Conservation (phyloP, 768 basidiomycete species). For the Boletus sp. region DNA sequence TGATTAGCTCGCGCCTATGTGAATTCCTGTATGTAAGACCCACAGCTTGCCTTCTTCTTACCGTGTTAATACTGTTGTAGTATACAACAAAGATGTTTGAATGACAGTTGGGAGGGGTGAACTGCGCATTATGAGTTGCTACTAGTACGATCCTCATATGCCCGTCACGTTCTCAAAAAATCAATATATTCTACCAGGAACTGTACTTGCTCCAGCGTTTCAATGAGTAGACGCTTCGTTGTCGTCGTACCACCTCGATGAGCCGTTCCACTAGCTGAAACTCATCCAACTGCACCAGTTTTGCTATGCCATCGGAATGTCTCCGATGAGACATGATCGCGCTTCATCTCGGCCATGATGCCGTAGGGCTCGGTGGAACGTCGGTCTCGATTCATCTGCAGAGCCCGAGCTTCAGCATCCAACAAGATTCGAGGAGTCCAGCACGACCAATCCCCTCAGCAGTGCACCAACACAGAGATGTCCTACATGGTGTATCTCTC, state of each 20-base stretch:
- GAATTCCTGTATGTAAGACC: no score
- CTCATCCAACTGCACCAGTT: conserved; percentile 41
- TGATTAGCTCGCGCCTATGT: no score
- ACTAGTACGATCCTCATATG: no score
- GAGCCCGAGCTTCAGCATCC: conserved; percentile 91
- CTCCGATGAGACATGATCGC: not conserved
- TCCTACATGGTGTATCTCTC: conserved; percentile 72
- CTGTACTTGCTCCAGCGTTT: conserved; percentile 90
- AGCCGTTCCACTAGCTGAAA: conserved; percentile 69
- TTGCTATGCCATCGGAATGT: conserved; percentile 20
- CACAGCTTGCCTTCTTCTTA: no score
- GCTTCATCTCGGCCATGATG: conserved; percentile 3
- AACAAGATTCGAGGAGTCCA: conserved; percentile 87
- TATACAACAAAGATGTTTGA: no score
- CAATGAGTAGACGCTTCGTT: conserved; percentile 86
- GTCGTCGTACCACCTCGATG: conserved; percentile 67
- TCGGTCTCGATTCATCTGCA: conserved; percentile 60
- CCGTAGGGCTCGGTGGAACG: not conserved
- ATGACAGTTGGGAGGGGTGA: no score
- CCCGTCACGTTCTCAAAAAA: conserved; percentile 44
- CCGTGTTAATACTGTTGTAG: no score
- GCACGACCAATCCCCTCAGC: conserved; percentile 95
- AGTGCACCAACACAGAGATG: conserved; percentile 76
- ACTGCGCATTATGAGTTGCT: no score
- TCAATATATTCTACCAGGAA: conserved; percentile 79